A percentile compares a stretch with the other conserved stretches of the same genome.
These are phyloP conservation scores for Tricholomella constricta DNA, from an alignment of 768 basidiomycete genomes.

Conservation along the genomic window DNA sequence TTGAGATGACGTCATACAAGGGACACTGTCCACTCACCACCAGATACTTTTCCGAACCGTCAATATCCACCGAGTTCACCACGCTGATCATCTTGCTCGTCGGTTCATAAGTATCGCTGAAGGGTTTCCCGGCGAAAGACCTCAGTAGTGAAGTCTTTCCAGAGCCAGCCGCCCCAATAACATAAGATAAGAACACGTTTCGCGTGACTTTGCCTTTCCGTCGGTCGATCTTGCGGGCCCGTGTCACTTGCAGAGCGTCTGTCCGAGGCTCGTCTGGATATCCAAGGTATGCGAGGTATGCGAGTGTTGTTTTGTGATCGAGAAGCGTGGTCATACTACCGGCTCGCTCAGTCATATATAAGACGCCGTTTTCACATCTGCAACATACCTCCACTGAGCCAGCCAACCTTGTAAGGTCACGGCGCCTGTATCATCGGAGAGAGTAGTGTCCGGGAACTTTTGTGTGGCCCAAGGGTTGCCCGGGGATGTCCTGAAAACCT, in stretches of 20 bases:
- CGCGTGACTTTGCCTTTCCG: constrained; percentile 85
- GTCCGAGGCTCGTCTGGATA: constrained; percentile 83
- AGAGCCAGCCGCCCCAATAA: constrained; percentile 93
- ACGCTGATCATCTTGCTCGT: constrained; percentile 90
- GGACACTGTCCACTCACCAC: constrained; percentile 62
- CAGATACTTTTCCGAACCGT: constrained; percentile 93
- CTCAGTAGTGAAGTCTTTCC: constrained; percentile 90
- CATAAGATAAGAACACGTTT: constrained; percentile 92
- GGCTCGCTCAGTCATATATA: background rate
- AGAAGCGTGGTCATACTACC: constrained; percentile 93
- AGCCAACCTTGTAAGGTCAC: constrained; percentile 98
- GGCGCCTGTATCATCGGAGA: constrained; percentile 83
- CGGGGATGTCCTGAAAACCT: constrained; percentile 91
- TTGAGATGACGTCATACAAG: background rate
- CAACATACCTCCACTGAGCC: constrained; percentile 91
- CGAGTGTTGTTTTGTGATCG: constrained; percentile 89
- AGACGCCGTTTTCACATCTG: background rate
- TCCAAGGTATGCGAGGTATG: constrained; percentile 94
- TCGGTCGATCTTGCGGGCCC: constrained; percentile 81
- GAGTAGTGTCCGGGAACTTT: constrained; percentile 88
- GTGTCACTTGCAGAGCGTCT: constrained; percentile 80
- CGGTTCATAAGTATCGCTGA: constrained; percentile 75
- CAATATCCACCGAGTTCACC: constrained; percentile 93
- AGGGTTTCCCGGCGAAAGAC: constrained; percentile 84
- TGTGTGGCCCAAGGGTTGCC: constrained; percentile 96